These are phyloP conservation scores for Radiomyces spectabilis DNA, from an alignment of 192 early-diverging fungal genomes.

Conservation along the genomic window DNA sequence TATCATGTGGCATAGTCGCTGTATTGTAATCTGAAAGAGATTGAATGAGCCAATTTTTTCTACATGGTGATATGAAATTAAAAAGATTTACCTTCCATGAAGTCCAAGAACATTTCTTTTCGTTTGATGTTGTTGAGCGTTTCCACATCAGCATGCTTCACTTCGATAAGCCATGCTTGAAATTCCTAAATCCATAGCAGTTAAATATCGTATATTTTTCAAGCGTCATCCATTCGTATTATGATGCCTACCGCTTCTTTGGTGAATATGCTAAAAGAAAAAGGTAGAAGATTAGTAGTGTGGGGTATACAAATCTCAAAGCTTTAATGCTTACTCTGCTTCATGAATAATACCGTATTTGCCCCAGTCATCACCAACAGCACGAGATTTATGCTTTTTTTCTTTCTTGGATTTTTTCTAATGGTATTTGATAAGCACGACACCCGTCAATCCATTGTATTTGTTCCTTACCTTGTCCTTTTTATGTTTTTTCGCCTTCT, in stretches of 20 bases:
- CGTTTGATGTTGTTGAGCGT: slow-evolving; percentile 36
- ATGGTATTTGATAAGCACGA: background rate
- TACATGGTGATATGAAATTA: background rate
- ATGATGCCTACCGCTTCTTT: slow-evolving; percentile 18
- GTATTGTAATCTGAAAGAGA: slow-evolving; percentile 43
- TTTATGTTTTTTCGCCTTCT: slow-evolving; percentile 36
- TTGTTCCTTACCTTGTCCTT: background rate
- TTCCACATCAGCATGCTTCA: slow-evolving; percentile 39
- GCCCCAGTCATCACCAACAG: slow-evolving; percentile 30
- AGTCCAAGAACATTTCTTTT: slow-evolving; percentile 46
- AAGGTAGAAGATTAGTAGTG: background rate
- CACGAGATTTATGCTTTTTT: slow-evolving; percentile 17
- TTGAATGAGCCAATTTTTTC: background rate
- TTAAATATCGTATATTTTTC: too few species aligned
- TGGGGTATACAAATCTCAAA: background rate
- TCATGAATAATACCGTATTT: slow-evolving; percentile 45
- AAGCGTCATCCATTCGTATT: too few species aligned
- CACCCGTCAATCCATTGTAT: background rate
- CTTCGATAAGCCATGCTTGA: slow-evolving; percentile 49
- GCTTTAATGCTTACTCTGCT: slow-evolving; percentile 35
- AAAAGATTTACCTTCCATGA: slow-evolving; percentile 38
- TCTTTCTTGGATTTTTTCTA: slow-evolving; percentile 35
- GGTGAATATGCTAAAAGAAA: slow-evolving; percentile 24
- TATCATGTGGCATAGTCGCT: slow-evolving; percentile 54
- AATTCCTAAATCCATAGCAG: slow-evolving; percentile 41